Percentiles rank a stretch among this genome's conserved stretches.
These are phyloP conservation scores for Trichoderma parareesei DNA, from an alignment of 495 filamentous ascomycete genomes.

Conservation along the genomic window DNA sequence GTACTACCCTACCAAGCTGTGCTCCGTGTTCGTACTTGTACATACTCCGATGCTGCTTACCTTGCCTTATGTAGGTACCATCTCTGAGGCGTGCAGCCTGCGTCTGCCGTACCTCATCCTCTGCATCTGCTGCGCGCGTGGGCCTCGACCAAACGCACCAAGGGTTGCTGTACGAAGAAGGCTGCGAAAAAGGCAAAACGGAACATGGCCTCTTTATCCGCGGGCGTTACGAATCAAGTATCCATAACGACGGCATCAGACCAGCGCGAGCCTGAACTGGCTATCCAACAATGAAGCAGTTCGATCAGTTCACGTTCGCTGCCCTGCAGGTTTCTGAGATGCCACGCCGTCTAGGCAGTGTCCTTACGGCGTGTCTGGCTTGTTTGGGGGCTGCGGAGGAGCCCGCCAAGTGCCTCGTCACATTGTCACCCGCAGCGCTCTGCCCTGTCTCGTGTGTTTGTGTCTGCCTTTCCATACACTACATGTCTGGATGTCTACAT, in stretches of 20 bases:
- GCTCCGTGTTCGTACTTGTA: not conserved
- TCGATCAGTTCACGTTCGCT: not conserved
- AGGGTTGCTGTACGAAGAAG: not conserved
- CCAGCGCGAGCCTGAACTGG: not conserved
- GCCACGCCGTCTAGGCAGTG: too few relatives aligned
- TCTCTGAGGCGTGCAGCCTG: conserved; percentile 5
- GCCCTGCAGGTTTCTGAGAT: not conserved
- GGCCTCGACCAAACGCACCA: not conserved
- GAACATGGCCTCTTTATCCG: not conserved
- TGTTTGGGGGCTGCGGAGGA: not conserved
- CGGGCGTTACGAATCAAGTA: not conserved
- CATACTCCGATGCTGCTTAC: not conserved
- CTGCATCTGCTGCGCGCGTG: conserved; percentile 5
- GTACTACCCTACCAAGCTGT: not conserved
- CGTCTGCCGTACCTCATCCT: conserved; percentile 6
- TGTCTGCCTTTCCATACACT: not conserved
- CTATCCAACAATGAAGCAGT: not conserved
- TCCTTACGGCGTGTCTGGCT: not conserved
- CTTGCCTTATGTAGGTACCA: conserved; percentile 7
- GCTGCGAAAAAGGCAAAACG: conserved; percentile 7
- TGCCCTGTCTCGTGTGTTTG: not conserved
- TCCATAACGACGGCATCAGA: not conserved
- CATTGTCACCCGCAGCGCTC: not conserved
- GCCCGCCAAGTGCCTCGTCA: not conserved
- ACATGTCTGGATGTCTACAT: too few relatives aligned